Evolutionary conservation across 768 basidiomycete species (phyloP).

Genomic region (Kwoniella botswanensis): DNA sequence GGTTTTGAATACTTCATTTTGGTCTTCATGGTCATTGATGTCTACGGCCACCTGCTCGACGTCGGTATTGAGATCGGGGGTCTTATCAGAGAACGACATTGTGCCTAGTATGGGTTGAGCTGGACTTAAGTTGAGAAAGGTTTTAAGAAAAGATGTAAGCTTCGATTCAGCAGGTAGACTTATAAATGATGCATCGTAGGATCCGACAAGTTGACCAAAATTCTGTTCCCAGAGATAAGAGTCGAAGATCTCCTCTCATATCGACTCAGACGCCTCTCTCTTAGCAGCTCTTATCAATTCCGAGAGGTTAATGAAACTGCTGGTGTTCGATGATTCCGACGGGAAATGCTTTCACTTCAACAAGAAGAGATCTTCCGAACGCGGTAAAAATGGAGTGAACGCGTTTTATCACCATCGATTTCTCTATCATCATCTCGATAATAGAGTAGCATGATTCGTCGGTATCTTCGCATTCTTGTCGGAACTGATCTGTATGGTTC

Average conservation of each 20-base stretch:
- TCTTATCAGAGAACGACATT: constrained; percentile 11
- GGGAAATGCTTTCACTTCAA: background rate
- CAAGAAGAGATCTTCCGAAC: background rate
- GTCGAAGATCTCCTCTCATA: background rate
- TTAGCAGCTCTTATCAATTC: background rate
- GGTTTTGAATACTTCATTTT: constrained; percentile 20
- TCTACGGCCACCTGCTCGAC: constrained; percentile 20
- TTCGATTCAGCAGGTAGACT: background rate
- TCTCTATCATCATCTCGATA: no score
- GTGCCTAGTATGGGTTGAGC: background rate
- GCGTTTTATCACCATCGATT: background rate
- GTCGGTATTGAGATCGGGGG: constrained; percentile 3
- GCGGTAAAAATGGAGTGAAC: background rate
- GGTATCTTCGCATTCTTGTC: background rate
- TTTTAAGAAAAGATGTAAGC: background rate
- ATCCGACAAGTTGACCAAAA: background rate
- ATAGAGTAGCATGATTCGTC: no score
- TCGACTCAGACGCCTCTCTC: background rate
- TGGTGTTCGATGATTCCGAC: background rate
- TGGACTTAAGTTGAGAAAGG: background rate
- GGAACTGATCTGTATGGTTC: background rate
- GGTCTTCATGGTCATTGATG: constrained; percentile 6
- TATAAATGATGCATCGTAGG: background rate
- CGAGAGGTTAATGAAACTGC: background rate
- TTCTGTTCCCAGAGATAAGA: background rate